These are phyloP conservation scores for Hypoxylon fuscum DNA, from an alignment of 495 filamentous ascomycete genomes.

Conservation along the genomic window DNA sequence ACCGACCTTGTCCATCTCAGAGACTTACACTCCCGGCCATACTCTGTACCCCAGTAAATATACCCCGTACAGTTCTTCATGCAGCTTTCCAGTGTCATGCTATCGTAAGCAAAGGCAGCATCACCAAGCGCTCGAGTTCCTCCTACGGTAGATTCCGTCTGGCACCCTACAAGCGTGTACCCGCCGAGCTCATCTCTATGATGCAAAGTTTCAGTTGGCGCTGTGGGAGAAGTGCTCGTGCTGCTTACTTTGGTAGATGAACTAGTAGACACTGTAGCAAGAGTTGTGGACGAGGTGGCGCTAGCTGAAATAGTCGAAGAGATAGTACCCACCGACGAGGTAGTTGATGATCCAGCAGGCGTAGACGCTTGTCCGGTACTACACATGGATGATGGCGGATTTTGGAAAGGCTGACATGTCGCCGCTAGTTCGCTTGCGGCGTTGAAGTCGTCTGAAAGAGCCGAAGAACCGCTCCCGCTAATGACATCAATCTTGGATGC, in stretches of 20 bases:
- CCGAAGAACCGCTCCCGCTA: slow-evolving; percentile 47
- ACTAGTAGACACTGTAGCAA: slow-evolving; percentile 27
- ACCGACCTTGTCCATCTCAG: neutral
- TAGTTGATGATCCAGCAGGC: slow-evolving; percentile 23
- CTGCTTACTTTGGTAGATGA: slow-evolving; percentile 34
- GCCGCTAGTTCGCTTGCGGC: slow-evolving; percentile 51
- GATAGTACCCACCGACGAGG: slow-evolving; percentile 20
- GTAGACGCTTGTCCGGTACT: slow-evolving; percentile 26
- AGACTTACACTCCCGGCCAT: slow-evolving; percentile 57
- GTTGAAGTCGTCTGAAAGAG: slow-evolving; percentile 51
- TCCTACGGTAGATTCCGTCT: slow-evolving; percentile 50
- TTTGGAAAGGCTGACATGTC: slow-evolving; percentile 52
- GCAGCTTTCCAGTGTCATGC: slow-evolving; percentile 61
- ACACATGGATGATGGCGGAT: slow-evolving; percentile 42
- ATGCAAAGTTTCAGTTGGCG: slow-evolving; percentile 46
- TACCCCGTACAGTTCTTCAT: slow-evolving; percentile 57
- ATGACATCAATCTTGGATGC: slow-evolving; percentile 60
- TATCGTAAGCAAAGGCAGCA: slow-evolving; percentile 53
- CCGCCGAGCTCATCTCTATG: slow-evolving; percentile 49
- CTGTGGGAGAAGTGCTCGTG: slow-evolving; percentile 37
- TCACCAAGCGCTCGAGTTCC: slow-evolving; percentile 51
- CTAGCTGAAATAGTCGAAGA: slow-evolving; percentile 38
- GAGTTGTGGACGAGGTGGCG: slow-evolving; percentile 16
- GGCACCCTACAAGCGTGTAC: slow-evolving; percentile 56
- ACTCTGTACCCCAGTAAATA: slow-evolving; percentile 59